These are phyloP conservation scores for Gynostemma pentaphyllum DNA, from an alignment of 306 rosid genomes.

Conservation along the genomic window DNA sequence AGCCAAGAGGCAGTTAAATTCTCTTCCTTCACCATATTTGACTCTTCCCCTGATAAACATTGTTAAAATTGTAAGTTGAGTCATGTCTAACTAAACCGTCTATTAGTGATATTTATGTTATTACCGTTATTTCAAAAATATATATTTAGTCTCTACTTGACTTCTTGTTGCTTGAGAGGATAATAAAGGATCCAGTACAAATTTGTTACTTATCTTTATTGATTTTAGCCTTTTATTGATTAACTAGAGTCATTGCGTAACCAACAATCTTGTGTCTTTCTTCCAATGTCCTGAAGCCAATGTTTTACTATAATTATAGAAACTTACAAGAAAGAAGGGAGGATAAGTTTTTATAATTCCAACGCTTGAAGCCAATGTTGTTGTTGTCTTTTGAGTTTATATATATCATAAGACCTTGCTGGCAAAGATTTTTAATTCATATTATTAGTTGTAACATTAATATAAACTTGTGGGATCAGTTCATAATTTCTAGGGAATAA, in stretches of 20 bases:
- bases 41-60: slow-evolving; percentile 94
- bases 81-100: background rate
- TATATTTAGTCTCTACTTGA: background rate
- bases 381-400: too few species aligned
- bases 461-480: too few species aligned
- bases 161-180: background rate
- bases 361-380: too few species aligned
- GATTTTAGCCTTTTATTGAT: background rate
- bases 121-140: background rate
- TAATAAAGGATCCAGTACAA: background rate
- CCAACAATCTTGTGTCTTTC: background rate
- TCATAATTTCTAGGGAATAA: too few species aligned
- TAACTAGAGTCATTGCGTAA: too few species aligned
- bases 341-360: too few species aligned
- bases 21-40: slow-evolving; percentile 67
- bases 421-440: too few species aligned
- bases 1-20: slow-evolving; percentile 33
- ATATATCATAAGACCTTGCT: too few species aligned
- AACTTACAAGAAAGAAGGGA: too few species aligned
- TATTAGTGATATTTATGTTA: background rate
- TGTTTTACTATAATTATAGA: too few species aligned
- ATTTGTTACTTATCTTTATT: background rate
- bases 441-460: too few species aligned
- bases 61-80: slow-evolving; percentile 64
- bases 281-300: too few species aligned